Percentiles rank a stretch among this genome's conserved stretches.
phyloP scores from a whole-genome alignment of 345 rosid genomes.

The Gossypium arboreum region DNA sequence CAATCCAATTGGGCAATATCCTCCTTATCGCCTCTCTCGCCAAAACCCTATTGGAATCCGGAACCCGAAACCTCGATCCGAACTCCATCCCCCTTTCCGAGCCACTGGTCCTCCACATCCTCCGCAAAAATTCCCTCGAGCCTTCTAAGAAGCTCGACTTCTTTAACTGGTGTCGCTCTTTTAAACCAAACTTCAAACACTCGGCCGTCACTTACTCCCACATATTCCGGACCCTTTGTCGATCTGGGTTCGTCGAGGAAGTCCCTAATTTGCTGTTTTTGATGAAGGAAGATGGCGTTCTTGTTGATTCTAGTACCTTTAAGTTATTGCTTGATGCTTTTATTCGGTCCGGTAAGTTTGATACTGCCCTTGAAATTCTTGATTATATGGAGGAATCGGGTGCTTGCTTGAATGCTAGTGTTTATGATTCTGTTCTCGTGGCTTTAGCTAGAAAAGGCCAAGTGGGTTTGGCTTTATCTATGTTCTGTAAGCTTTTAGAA shows the following conservation, averaged over 20 bases:
- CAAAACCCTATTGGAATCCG: constrained; percentile 40
- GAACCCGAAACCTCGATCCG: constrained; percentile 59
- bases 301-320: constrained; percentile 49
- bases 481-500: constrained; percentile 66
- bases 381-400: constrained; percentile 72
- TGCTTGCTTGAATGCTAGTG: constrained; percentile 33
- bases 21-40: constrained; percentile 56
- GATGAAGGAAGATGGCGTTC: constrained; percentile 62
- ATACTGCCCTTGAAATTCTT: constrained; percentile 60
- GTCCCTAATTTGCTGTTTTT: constrained; percentile 49
- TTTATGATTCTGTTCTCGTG: constrained; percentile 63
- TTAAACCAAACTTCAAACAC: constrained; percentile 57
- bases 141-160: constrained; percentile 58
- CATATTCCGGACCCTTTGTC: constrained; percentile 58
- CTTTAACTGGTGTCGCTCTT: constrained; percentile 55
- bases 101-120: constrained; percentile 59
- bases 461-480: constrained; percentile 51
- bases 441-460: constrained; percentile 65
- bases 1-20: constrained; percentile 41
- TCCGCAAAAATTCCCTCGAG: constrained; percentile 49
- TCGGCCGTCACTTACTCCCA: constrained; percentile 55
- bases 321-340: constrained; percentile 55
- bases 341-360: constrained; percentile 57
- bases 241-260: constrained; percentile 52
- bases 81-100: constrained; percentile 54